Base-by-base conservation (phyloP, 495 filamentous ascomycete genomes). In the Opeltia flavorubescens region DNA sequence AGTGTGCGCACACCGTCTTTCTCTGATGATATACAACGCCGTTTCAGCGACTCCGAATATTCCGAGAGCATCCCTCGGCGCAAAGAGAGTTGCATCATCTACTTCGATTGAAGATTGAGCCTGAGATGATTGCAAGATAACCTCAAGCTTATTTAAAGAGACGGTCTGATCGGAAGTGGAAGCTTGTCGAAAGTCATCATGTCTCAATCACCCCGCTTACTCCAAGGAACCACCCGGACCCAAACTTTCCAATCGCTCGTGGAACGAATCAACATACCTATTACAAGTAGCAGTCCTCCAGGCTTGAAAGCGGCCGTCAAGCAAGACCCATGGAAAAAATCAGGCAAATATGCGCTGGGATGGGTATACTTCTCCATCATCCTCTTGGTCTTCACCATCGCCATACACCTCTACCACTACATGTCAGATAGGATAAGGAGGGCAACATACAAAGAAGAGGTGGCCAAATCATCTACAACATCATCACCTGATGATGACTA, bases 361-460 rank as follows among this genome's bases (percentile, higher is more conserved):
- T 91, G 84, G 78, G 82, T 86, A 3, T 94, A 89, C 59, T 91
- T 94, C 54, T 76, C 80, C 36, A 57, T 93, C 23, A 75, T 84
- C 44, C 55, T 94, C 36, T 64, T 88, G 48, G 68, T 75, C 33
- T 48, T 78, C 46, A 72, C 85, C 8, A 61, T 75, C 3, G 56
- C 77, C 11, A 65, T 88, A 56, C 75, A 85, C 50, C 75, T 80
- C 59, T 94, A 84, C 66, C 80, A 93, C 60, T 80, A 76, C 43
- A 91, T 84, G 78, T 83, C 84, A 31, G 87, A 94, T 67, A 88
- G 86, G 66, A 81, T 89, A 42, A 71, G 87, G 50, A 82, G 86
- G 50, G 86, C 84, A 38, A 75, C 86, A 43, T 78, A 86, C 65
- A 85, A 84, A 64, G 81, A 89, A 55, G 75, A 80, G 54, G 69